These are phyloP conservation scores for Debaryomyces fabryi DNA, from an alignment of 1,139 yeast species.

Conservation along the genomic window DNA sequence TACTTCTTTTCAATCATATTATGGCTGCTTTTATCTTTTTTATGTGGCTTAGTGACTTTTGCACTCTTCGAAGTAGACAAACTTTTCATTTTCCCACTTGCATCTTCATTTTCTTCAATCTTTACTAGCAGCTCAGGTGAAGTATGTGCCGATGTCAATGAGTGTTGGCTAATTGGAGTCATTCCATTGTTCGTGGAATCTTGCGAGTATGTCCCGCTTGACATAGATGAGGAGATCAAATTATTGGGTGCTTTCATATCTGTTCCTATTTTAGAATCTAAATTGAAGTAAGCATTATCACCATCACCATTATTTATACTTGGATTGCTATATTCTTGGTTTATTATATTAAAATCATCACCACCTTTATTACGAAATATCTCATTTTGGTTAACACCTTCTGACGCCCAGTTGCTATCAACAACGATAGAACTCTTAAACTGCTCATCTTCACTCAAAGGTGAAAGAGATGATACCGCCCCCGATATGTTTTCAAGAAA, in stretches of 20 bases:
- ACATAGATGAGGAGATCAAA: slow-evolving; percentile 14
- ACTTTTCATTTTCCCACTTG: not conserved
- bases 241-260: not conserved
- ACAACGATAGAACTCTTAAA: not conserved
- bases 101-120: not conserved
- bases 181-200: slow-evolving; percentile 23
- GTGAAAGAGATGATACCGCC: slow-evolving; percentile 22
- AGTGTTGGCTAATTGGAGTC: slow-evolving; percentile 32
- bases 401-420: slow-evolving; percentile 1
- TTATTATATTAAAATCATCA: not conserved
- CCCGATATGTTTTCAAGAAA: slow-evolving; percentile 38
- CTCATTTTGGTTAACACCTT: not conserved
- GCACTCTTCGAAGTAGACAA: slow-evolving; percentile 4
- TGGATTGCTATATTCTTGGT: slow-evolving; percentile 2
- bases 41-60: slow-evolving; percentile 38
- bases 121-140: slow-evolving; percentile 31
- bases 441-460: slow-evolving; percentile 15
- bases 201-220: slow-evolving; percentile 21
- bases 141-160: slow-evolving; percentile 33
- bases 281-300: slow-evolving; percentile 4
- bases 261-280: not conserved
- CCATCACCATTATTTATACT: not conserved
- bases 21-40: slow-evolving; percentile 68
- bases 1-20: slow-evolving; percentile 80
- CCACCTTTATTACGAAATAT: not conserved